These are phyloP conservation scores for Paramecium sexaurelia DNA, from an alignment of 73 alveolate species.

Conservation along the genomic window DNA sequence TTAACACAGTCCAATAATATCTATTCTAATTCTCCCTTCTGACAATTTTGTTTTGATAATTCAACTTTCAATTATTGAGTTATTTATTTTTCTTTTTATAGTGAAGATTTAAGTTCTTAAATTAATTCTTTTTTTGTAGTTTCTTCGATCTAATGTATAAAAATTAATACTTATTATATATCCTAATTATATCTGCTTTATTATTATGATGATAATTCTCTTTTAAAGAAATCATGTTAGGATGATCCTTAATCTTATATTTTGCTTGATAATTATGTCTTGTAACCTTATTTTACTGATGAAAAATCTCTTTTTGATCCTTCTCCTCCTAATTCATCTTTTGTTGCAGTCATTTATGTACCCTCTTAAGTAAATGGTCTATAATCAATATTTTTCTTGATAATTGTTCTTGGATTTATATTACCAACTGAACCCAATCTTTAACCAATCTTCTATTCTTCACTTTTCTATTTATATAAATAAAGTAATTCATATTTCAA, in stretches of 20 bases:
- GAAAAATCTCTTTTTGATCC: background rate
- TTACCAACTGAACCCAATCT: conserved; percentile 22
- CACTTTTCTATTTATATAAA: conserved; percentile 55
- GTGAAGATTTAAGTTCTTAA: background rate
- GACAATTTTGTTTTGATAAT: conserved; percentile 40
- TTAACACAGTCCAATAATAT: conserved; percentile 56
- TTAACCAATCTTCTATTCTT: conserved; percentile 14
- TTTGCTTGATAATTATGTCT: background rate
- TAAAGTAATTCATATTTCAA: conserved; percentile 59
- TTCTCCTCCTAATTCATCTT: conserved; percentile 30
- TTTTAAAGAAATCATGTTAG: conserved; percentile 2
- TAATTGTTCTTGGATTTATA: background rate
- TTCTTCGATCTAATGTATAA: background rate
- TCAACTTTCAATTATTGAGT: background rate
- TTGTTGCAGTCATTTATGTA: background rate
- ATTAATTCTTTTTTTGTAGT: background rate
- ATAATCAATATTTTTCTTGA: background rate
- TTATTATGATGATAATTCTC: conserved; percentile 16
- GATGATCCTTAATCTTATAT: background rate
- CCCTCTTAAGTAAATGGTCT: conserved; percentile 32
- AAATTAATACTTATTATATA: background rate
- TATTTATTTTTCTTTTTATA: conserved; percentile 29
- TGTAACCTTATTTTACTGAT: conserved; percentile 3
- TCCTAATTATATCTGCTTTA: background rate
- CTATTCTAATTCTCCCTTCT: conserved; percentile 61